Base-by-base conservation (phyloP, 257 asterid genomes). In the Parsonsia alboflavescens region DNA sequence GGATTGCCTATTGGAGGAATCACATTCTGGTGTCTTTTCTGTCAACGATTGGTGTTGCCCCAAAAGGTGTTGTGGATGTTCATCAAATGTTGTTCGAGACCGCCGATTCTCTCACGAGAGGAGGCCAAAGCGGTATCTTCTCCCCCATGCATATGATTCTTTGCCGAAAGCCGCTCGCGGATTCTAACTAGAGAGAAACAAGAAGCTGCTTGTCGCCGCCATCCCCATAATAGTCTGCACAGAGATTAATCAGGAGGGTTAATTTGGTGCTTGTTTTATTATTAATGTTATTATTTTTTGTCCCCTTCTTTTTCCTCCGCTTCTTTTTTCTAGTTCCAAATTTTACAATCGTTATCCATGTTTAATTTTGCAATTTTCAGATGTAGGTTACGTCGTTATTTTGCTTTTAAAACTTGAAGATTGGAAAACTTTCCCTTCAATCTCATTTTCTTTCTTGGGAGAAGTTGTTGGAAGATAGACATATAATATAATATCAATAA, bases 1-100 rank as follows among this genome's bases (percentile, higher is more conserved):
- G 96, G 76, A 45, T 91, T 62, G 93, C 97, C 0, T 91, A 89
- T 53, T 89, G 96, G 93, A 91, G 96, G 89, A 91, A 91, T 86
- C 97, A 89, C 80, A 68, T 88, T 30, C 26, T 91, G 50, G 87
- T 91, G 0, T 85, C 91, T 1, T 71, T 88, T 21, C 93, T 91
- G 0, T 79, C 92, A 19, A 86, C 84, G 86, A 15, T 91, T 1
- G 89, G 91, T 70, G 83, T 91, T 63, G 96, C 96, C 41, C 96
- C 93, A 0, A 88, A 90, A 73, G 93, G 96, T 22, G 67, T 59
- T 0, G 70, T 58, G 24, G 76, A 73, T 44, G 76, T 73, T 13
- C 76, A 73, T 6, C 88, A 88, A 79, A 88, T 90, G 93, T 87
- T 90, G 1, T 90, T 86, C 22, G 88, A 86, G 42, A 90, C 96